Base-by-base conservation (phyloP, 768 basidiomycete species). In the Suillus ampliporus region DNA sequence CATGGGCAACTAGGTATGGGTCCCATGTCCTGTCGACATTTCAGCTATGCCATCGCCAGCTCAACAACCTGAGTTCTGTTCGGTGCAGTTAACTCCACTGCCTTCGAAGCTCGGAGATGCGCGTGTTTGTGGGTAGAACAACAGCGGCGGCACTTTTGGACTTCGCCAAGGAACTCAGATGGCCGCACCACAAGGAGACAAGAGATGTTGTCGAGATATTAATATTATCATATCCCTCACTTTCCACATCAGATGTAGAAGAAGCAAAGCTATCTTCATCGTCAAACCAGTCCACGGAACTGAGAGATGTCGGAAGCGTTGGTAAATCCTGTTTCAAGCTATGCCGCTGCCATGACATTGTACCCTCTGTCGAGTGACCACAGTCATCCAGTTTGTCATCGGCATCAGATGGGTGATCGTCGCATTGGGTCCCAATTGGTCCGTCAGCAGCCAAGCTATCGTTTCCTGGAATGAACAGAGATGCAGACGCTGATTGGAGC, bases 341-440 rank as follows among this genome's bases (percentile, higher is more conserved):
- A 61, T 4, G 51, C 10, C 40, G 31, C 23, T 38, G 50, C 38
- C 35, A 26, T 43, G 26, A 66, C 65, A 68, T 38, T 10, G 73
- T 67, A 19, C 50, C 64, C 46, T 75, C 71, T 5, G 65, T 61
- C 34, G 68, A 70, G 57, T 73, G 68, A 41, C 68, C 65, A 38
- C 66, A 50, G 48, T 50, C 68, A 40, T 65, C 64, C 21, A 67
- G 60, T n/a, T 63, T 57, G 38, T 26, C 65, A 40, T 68, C 65
- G 5, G 54, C 53, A 5, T 23, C 44, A 3, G 8, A 14, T 5
- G 62, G 37, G 15, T 44, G 50, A n/a, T 43, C 57, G 4, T 52
- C 2, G 0, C 43, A 21, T n/a, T 56, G 47, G 52, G 9, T 28
- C 8, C 57, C 56, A 38, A 15, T 54, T 43, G 17, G 15, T 59